Conservation (phyloP, 495 filamentous ascomycete species). For the Penicillium atrosanguineum region DNA sequence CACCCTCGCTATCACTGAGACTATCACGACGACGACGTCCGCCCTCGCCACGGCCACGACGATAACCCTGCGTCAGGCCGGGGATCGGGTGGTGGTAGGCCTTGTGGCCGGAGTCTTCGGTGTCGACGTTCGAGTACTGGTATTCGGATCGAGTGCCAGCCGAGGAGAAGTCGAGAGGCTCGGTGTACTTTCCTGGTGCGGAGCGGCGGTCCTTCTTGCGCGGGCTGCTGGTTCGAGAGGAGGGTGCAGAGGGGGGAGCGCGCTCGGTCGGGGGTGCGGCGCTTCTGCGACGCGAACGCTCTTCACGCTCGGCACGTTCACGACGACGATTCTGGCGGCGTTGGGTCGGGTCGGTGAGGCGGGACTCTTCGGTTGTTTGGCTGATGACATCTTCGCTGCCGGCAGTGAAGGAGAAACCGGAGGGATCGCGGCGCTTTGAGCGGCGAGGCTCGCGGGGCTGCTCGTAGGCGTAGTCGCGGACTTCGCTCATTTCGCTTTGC, state of each 20-base stretch:
- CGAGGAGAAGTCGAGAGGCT: slow-evolving; percentile 50
- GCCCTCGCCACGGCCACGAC: slow-evolving; percentile 31
- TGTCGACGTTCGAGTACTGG: slow-evolving; percentile 49
- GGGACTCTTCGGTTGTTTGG: slow-evolving; percentile 52
- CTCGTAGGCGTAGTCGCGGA: slow-evolving; percentile 46
- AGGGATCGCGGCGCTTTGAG: slow-evolving; percentile 27
- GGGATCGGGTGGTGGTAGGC: slow-evolving; percentile 79
- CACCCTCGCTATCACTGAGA: slow-evolving; percentile 55
- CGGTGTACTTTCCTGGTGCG: slow-evolving; percentile 55
- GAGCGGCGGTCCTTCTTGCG: slow-evolving; percentile 38
- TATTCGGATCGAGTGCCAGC: slow-evolving; percentile 42
- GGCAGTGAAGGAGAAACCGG: slow-evolving; percentile 48
- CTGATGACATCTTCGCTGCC: slow-evolving; percentile 54
- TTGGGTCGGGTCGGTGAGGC: slow-evolving; percentile 36
- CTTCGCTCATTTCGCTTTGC: slow-evolving; percentile 52
- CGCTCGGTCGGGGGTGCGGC: slow-evolving; percentile 14
- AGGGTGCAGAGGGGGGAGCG: slow-evolving; percentile 16
- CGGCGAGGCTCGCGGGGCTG: slow-evolving; percentile 16
- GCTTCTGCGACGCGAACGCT: slow-evolving; percentile 16
- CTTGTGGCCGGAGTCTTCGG: slow-evolving; percentile 69
- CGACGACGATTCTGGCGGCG: slow-evolving; percentile 38
- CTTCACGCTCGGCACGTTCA: slow-evolving; percentile 9
- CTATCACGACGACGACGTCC: slow-evolving; percentile 39
- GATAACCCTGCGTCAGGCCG: slow-evolving; percentile 57
- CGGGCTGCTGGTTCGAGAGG: slow-evolving; percentile 38